Percentiles rank a stretch among this genome's conserved stretches.
phyloP scores from a whole-genome alignment of 2,329 filamentous ascomycete species.

The Stachybotrys echinatus region DNA sequence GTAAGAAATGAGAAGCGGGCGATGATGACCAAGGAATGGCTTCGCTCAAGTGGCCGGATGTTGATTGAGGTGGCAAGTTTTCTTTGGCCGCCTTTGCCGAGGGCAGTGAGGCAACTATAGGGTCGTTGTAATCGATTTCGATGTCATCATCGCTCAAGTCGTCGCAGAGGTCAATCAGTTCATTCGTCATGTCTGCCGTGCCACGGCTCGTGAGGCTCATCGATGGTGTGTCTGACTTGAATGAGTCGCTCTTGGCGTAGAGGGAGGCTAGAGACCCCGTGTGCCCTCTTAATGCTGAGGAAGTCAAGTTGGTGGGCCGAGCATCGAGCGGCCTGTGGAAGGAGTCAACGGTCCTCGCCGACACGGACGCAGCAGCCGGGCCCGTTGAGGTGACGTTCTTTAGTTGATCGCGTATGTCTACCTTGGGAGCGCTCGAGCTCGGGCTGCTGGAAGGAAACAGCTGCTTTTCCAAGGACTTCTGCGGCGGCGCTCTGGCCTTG shows the following conservation, averaged over 20 bases:
- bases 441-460: slow-evolving; percentile 55
- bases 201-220: slow-evolving; percentile 29
- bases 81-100: slow-evolving; percentile 11
- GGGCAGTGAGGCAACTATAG: slow-evolving; percentile 26
- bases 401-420: slow-evolving; percentile 46
- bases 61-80: slow-evolving; percentile 19
- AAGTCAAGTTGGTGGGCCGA: slow-evolving; percentile 26
- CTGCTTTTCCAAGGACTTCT: slow-evolving; percentile 39
- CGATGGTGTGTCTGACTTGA: slow-evolving; percentile 24
- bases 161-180: slow-evolving; percentile 57
- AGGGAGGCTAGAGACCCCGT: slow-evolving; percentile 32
- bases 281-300: slow-evolving; percentile 8
- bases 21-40: slow-evolving; percentile 70
- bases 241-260: slow-evolving; percentile 42
- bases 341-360: slow-evolving; percentile 29
- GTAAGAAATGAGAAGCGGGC: slow-evolving; percentile 42
- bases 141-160: slow-evolving; percentile 83
- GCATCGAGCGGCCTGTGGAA: slow-evolving; percentile 18
- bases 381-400: slow-evolving; percentile 35
- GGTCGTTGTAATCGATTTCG: slow-evolving; percentile 60
- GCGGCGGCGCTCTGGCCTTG: slow-evolving; percentile 30
- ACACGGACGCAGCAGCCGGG: slow-evolving; percentile 28
- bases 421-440: slow-evolving; percentile 25
- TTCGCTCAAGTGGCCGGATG: slow-evolving; percentile 17
- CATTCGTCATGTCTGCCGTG: slow-evolving; percentile 17